A percentile compares a stretch with the other conserved stretches of the same genome.
Evolutionary conservation across 805 yeast genomes (phyloP).

Genomic region (Kodamaea jinghongensis): DNA sequence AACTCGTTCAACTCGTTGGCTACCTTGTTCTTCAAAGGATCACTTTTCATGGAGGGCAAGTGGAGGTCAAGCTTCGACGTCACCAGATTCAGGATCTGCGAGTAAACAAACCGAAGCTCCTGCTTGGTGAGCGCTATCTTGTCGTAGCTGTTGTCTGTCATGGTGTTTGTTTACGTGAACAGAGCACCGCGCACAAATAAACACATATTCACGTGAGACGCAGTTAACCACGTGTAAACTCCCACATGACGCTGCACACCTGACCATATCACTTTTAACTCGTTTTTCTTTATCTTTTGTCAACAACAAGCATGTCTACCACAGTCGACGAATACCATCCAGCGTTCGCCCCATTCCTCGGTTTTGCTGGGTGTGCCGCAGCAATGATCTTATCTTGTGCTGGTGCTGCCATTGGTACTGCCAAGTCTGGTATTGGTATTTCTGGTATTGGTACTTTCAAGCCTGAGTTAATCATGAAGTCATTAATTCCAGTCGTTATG

Average conservation of each 20-base stretch:
- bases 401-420: slow-evolving; percentile 99
- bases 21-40: slow-evolving; percentile 45
- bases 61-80: slow-evolving; percentile 47
- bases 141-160: slow-evolving; percentile 20
- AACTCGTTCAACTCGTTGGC: slow-evolving; percentile 43
- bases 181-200: too few relatives aligned
- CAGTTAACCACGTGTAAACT: too few relatives aligned
- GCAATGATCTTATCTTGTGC: slow-evolving; percentile 89
- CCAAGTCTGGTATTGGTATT: slow-evolving; percentile 97
- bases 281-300: too few relatives aligned
- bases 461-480: slow-evolving; percentile 95
- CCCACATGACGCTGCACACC: too few relatives aligned
- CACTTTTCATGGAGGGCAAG: slow-evolving; percentile 40
- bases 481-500: slow-evolving; percentile 96
- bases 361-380: slow-evolving; percentile 95
- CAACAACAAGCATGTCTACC: too few relatives aligned
- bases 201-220: too few relatives aligned
- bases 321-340: slow-evolving; percentile 67
- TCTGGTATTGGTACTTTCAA: slow-evolving; percentile 97
- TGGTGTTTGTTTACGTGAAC: background rate
- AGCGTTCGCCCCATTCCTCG: slow-evolving; percentile 93
- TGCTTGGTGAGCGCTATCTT: slow-evolving; percentile 49
- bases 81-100: slow-evolving; percentile 40
- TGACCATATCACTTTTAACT: too few relatives aligned
- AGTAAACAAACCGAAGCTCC: slow-evolving; percentile 51